Evolutionary conservation across 1,284 basidiomycete genomes (phyloP), one percentile per base, ranked within the genome.

Genomic region (Inonotus obliquus): DNA sequence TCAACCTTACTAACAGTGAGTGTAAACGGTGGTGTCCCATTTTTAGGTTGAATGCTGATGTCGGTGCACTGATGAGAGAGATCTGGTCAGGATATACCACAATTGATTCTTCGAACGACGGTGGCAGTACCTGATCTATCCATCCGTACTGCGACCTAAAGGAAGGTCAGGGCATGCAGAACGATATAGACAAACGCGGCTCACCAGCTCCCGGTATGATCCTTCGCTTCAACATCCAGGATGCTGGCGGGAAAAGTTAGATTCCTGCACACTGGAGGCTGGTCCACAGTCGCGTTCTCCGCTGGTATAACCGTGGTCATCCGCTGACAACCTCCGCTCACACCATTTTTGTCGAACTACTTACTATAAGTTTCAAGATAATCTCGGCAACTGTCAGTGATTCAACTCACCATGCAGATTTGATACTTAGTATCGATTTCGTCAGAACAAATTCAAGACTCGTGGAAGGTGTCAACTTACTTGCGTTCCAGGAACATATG

Each of bases 311-410:
- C 77, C 1, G 82, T 81, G 65, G 81, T 83, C 1, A 76, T 76
- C 3, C 69, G 77, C 69, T 85, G 82, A 65, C 84, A 86, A n/a
- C 84, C 84, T 17, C 84, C 84, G 2, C 81, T 78, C 54, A 77
- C 77, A 1, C 83, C 83, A 32, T 78, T 77, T 41, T 71, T 76
- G 63, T 83, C 83, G 63, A 82, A 82, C 82, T 83, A 58, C 4
- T 35, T n/a, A 45, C 35, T 21, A 48, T 27, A n/a, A 52, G 37
- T 37, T 4, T 48, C 13, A 51, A 59, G 37, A 32, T 17, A n/a
- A 19, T 35, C n/a, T 44, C 59, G n/a, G 32, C 13, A 23, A 9
- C 4, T 4, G 32, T 32, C 9, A 32, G 32, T 32, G 9, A 32
- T 25, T n/a, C 13, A 4, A 57, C 73, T 59, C 54, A 84, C 82